phyloP scores from a whole-genome alignment of 192 early-diverging fungal genomes.

The Coemansia sp. region DNA sequence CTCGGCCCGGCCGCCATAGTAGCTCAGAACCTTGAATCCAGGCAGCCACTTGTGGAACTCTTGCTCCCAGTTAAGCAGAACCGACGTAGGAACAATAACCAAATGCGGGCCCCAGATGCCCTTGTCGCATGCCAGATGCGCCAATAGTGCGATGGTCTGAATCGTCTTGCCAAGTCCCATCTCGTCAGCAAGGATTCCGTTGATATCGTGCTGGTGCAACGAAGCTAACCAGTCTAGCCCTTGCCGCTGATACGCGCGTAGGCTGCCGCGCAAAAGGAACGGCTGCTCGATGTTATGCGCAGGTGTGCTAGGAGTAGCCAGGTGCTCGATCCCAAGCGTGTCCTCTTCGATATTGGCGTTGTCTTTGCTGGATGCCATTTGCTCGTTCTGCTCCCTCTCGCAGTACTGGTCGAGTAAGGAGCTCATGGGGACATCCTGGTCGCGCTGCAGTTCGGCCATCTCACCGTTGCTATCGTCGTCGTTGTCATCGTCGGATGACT shows the following conservation, averaged over 20 bases:
- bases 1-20: constrained; percentile 66
- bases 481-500: constrained; percentile 5
- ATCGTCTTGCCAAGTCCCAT: constrained; percentile 96
- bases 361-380: neutral
- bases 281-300: constrained; percentile 43
- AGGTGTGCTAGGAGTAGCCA: constrained; percentile 1
- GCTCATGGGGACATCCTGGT: constrained; percentile 65
- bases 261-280: constrained; percentile 61
- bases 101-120: constrained; percentile 86
- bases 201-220: constrained; percentile 80
- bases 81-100: constrained; percentile 92
- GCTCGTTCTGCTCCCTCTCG: constrained; percentile 35
- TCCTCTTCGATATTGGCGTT: constrained; percentile 2
- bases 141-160: constrained; percentile 89
- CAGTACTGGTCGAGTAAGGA: constrained; percentile 59
- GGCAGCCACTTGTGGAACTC: constrained; percentile 86
- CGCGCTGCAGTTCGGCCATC: constrained; percentile 57
- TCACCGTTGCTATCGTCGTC: constrained; percentile 44
- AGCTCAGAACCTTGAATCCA: constrained; percentile 64
- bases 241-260: constrained; percentile 87
- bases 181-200: constrained; percentile 94
- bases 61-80: constrained; percentile 85
- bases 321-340: constrained; percentile 8
- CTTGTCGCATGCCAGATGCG: constrained; percentile 71
- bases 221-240: constrained; percentile 89